Evolutionary conservation across 805 yeast species (phyloP).

Genomic region (Hanseniaspora pseudoguilliermondii): DNA sequence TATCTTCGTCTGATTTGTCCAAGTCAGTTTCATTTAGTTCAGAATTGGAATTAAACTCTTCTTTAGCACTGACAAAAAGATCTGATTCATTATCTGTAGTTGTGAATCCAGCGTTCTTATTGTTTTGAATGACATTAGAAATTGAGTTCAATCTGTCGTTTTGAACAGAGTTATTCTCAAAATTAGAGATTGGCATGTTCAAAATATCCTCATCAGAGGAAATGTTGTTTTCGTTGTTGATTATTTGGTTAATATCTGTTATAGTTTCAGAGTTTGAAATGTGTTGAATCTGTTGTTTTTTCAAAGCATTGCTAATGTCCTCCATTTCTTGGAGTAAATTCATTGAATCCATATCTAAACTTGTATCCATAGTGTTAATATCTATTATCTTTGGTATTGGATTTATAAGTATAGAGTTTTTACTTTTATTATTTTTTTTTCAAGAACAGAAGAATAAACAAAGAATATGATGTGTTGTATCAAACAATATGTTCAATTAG

Average conservation of each 20-base stretch:
- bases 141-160: background rate
- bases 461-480: too few relatives aligned
- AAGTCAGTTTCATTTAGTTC: background rate
- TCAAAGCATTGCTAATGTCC: conserved; percentile 2
- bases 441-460: background rate
- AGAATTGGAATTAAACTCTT: background rate
- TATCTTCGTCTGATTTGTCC: background rate
- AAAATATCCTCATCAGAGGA: background rate
- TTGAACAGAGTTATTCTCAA: background rate
- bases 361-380: background rate
- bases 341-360: conserved; percentile 6
- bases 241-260: conserved; percentile 1
- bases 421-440: background rate
- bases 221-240: background rate
- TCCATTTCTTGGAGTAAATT: conserved; percentile 10
- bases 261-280: background rate
- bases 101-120: background rate
- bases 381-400: background rate
- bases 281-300: background rate
- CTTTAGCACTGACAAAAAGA: conserved; percentile 2
- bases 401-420: background rate
- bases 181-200: background rate
- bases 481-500: too few relatives aligned
- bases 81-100: conserved; percentile 6
- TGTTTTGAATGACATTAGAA: background rate